Evolutionary conservation across 192 early-diverging fungal genomes (phyloP).

Genomic region (Piromyces finnis): DNA sequence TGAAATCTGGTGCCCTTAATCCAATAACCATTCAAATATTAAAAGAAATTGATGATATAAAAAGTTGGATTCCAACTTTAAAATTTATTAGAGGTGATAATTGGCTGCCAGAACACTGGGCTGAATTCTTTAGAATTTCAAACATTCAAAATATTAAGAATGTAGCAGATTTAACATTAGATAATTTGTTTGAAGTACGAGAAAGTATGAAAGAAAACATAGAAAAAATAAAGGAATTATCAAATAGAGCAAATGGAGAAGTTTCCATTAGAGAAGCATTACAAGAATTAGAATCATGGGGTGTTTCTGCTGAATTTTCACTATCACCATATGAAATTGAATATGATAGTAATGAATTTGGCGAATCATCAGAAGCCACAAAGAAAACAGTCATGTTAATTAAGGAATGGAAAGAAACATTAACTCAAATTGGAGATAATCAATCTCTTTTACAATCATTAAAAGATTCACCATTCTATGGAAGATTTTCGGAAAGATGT

Average conservation of each 20-base stretch:
- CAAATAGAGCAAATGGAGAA: constrained; percentile 31
- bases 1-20: not conserved
- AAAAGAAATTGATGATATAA: constrained; percentile 17
- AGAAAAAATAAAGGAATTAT: constrained; percentile 29
- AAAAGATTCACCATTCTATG: constrained; percentile 40
- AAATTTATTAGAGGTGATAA: constrained; percentile 33
- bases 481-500: constrained; percentile 28
- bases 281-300: constrained; percentile 38
- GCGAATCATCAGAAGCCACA: constrained; percentile 26
- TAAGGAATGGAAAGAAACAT: constrained; percentile 37
- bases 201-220: constrained; percentile 13
- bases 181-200: constrained; percentile 13
- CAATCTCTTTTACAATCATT: constrained; percentile 30
- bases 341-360: not conserved
- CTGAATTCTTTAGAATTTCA: constrained; percentile 23
- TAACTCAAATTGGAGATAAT: constrained; percentile 40
- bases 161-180: constrained; percentile 22
- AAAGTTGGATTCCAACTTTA: constrained; percentile 11
- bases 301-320: constrained; percentile 21
- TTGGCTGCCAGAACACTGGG: constrained; percentile 41
- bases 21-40: constrained; percentile 13
- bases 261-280: constrained; percentile 33
- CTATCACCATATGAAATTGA: constrained; percentile 3
- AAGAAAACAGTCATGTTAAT: constrained; percentile 17
- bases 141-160: constrained; percentile 12